A percentile compares a stretch with the other conserved stretches of the same genome.
These are phyloP conservation scores for Apiotrichum veenhuisii DNA, from an alignment of 1,284 basidiomycete species.

Conservation along the genomic window DNA sequence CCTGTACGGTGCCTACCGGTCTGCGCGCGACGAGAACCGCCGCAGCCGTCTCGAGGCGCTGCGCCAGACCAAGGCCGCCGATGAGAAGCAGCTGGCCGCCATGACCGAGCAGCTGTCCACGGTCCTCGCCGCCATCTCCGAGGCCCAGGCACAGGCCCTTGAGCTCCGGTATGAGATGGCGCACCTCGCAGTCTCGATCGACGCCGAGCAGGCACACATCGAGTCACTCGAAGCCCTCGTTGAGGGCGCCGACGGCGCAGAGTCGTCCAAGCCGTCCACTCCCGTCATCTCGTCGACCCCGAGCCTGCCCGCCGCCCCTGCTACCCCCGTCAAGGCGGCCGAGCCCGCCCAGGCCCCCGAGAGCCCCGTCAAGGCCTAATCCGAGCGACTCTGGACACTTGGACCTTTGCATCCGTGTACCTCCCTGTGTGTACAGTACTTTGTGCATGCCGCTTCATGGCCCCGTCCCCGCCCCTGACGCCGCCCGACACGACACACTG, in stretches of 20 bases:
- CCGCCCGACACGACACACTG: no score
- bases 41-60: not conserved
- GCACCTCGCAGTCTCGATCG: slow-evolving; percentile 4
- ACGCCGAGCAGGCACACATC: slow-evolving; percentile 8
- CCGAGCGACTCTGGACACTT: no score
- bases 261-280: not conserved
- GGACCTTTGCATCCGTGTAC: no score
- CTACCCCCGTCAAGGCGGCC: not conserved
- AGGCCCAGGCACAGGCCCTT: slow-evolving; percentile 5
- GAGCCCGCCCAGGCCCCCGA: not conserved
- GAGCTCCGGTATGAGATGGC: slow-evolving; percentile 8
- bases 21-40: not conserved
- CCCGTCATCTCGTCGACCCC: not conserved
- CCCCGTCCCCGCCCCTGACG: no score
- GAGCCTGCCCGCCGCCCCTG: not conserved
- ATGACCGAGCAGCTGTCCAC: not conserved
- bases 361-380: slow-evolving; percentile 2
- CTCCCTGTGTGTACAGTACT: no score
- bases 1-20: slow-evolving; percentile 2
- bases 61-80: not conserved
- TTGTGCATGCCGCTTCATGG: no score
- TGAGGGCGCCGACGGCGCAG: not conserved
- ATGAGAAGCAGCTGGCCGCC: not conserved
- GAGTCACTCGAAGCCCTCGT: slow-evolving; percentile 1
- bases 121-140: not conserved